A percentile compares a stretch with the other conserved stretches of the same genome.
Evolutionary conservation across 2,329 filamentous ascomycete species (phyloP).

Genomic region (Fusarium napiforme): DNA sequence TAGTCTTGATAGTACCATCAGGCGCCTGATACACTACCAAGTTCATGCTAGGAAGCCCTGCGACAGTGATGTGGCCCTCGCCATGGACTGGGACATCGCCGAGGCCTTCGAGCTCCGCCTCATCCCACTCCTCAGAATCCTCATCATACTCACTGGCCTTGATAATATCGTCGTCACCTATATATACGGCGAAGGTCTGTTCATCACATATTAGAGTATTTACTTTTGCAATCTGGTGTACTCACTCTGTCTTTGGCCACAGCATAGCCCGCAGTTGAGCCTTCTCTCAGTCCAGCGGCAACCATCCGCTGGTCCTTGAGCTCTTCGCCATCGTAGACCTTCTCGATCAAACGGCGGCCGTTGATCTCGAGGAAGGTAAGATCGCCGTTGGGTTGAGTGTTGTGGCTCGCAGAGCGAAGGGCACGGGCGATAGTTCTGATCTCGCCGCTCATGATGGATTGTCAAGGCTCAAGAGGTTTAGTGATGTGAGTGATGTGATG

Average conservation of each 20-base stretch:
- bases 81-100: neutral
- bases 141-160: neutral
- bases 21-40: neutral
- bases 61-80: neutral
- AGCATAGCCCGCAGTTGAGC: neutral
- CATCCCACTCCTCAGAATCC: neutral
- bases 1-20: neutral
- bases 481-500: no score
- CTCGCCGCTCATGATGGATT: neutral
- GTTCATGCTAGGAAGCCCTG: neutral
- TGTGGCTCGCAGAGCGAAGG: neutral
- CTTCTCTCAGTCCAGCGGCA: neutral
- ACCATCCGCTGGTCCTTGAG: neutral
- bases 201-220: neutral
- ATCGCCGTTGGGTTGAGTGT: neutral
- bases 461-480: accelerated
- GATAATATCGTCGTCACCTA: neutral
- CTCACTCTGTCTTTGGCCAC: neutral
- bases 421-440: neutral
- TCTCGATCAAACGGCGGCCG: neutral
- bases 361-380: accelerated
- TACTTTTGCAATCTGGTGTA: accelerated
- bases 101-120: neutral
- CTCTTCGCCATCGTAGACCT: neutral
- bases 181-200: neutral